A percentile compares a stretch with the other conserved stretches of the same genome.
phyloP scores from a whole-genome alignment of 192 early-diverging fungal genomes.

The Hyaloraphidium curvatum region DNA sequence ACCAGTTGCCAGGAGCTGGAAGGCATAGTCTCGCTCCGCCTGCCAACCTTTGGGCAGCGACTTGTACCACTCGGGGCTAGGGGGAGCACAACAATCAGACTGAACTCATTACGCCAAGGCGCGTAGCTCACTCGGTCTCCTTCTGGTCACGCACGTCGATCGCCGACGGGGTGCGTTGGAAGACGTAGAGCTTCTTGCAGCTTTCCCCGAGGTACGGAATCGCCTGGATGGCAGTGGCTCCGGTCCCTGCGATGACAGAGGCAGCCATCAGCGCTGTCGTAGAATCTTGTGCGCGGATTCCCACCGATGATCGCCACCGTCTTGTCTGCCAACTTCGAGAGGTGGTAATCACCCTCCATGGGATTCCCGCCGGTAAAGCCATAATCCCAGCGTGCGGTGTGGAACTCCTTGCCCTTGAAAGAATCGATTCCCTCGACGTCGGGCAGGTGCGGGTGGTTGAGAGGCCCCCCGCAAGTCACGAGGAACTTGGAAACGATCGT shows the following conservation, averaged over 20 bases:
- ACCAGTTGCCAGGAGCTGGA: background rate
- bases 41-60: background rate
- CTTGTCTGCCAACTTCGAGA: background rate
- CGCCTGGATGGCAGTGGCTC: background rate
- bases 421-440: slow-evolving; percentile 1
- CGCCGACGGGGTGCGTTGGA: slow-evolving; percentile 1
- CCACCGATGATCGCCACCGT: background rate
- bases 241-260: background rate
- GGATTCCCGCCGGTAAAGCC: background rate
- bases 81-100: too few species aligned
- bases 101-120: too few species aligned
- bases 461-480: background rate
- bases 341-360: background rate
- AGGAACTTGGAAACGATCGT: background rate
- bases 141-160: background rate
- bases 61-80: background rate
- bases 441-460: slow-evolving; percentile 3
- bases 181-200: background rate
- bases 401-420: slow-evolving; percentile 1
- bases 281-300: background rate
- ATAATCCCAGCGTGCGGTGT: slow-evolving; percentile 2
- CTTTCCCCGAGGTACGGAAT: background rate
- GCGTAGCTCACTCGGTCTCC: too few species aligned
- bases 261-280: background rate
- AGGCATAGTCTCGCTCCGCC: slow-evolving; percentile 1